phyloP scores from a whole-genome alignment of 1,284 basidiomycete species.

The Cutaneotrichosporon spelunceum region DNA sequence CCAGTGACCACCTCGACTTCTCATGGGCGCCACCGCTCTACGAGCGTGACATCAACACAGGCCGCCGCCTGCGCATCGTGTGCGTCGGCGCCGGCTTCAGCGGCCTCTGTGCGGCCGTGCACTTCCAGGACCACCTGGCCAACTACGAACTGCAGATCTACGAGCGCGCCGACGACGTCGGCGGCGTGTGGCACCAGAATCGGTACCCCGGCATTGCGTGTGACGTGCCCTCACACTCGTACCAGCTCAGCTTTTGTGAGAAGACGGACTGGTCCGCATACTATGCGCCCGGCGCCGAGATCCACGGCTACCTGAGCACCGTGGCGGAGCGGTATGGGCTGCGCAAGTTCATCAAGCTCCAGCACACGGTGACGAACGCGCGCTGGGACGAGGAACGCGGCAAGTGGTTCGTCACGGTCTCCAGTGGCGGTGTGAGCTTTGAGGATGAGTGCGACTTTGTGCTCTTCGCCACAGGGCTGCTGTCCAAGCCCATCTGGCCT shows the following conservation, averaged over 20 bases:
- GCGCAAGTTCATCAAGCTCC: slow-evolving; percentile 32
- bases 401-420: slow-evolving; percentile 35
- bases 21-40: slow-evolving; percentile 15
- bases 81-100: slow-evolving; percentile 19
- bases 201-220: slow-evolving; percentile 36
- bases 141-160: slow-evolving; percentile 16
- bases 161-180: slow-evolving; percentile 17
- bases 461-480: slow-evolving; percentile 35
- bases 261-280: slow-evolving; percentile 29
- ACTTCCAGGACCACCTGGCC: slow-evolving; percentile 12
- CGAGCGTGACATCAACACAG: slow-evolving; percentile 8
- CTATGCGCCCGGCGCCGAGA: slow-evolving; percentile 35
- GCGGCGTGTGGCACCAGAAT: slow-evolving; percentile 27
- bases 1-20: slow-evolving; percentile 8
- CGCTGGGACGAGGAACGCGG: slow-evolving; percentile 28
- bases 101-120: slow-evolving; percentile 18
- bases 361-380: slow-evolving; percentile 31
- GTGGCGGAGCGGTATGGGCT: slow-evolving; percentile 31
- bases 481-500: slow-evolving; percentile 34
- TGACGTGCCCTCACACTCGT: slow-evolving; percentile 37
- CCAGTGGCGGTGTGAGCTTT: slow-evolving; percentile 10
- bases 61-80: slow-evolving; percentile 12
- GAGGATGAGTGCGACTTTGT: slow-evolving; percentile 37
- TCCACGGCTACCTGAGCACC: slow-evolving; percentile 33
- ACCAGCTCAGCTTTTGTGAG: slow-evolving; percentile 31